phyloP scores from a whole-genome alignment of 768 basidiomycete genomes.

The Trametes punicea region DNA sequence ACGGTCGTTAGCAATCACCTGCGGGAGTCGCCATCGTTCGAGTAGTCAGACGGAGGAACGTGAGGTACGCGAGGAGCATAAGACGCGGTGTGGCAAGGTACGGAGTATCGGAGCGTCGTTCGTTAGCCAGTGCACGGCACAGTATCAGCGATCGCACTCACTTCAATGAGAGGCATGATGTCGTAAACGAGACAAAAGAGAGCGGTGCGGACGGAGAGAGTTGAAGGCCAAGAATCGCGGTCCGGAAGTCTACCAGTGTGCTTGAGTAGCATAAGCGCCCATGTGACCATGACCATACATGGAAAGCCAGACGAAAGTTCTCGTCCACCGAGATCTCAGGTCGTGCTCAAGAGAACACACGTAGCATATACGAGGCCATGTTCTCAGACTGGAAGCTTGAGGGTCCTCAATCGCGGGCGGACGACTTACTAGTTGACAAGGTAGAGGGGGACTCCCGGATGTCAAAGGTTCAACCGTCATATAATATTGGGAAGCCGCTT shows the following conservation, averaged over 20 bases:
- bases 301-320: background rate
- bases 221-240: background rate
- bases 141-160: constrained; percentile 17
- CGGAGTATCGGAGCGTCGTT: background rate
- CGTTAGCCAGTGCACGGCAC: background rate
- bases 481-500: too few species aligned
- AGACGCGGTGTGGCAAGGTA: background rate
- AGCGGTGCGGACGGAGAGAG: background rate
- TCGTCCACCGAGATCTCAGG: background rate
- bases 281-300: background rate
- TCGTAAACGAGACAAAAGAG: background rate
- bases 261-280: background rate
- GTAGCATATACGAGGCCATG: too few species aligned
- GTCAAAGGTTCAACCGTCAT: too few species aligned
- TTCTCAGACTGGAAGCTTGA: too few species aligned
- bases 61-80: background rate
- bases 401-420: too few species aligned
- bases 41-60: background rate
- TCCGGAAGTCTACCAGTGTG: background rate
- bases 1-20: constrained; percentile 96
- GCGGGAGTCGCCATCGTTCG: constrained; percentile 1
- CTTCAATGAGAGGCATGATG: constrained; percentile 34
- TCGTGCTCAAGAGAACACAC: background rate
- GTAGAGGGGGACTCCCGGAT: too few species aligned
- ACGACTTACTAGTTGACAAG: too few species aligned